Base-by-base conservation (phyloP, 305 asterid species). In the Fraxinus nigra region DNA sequence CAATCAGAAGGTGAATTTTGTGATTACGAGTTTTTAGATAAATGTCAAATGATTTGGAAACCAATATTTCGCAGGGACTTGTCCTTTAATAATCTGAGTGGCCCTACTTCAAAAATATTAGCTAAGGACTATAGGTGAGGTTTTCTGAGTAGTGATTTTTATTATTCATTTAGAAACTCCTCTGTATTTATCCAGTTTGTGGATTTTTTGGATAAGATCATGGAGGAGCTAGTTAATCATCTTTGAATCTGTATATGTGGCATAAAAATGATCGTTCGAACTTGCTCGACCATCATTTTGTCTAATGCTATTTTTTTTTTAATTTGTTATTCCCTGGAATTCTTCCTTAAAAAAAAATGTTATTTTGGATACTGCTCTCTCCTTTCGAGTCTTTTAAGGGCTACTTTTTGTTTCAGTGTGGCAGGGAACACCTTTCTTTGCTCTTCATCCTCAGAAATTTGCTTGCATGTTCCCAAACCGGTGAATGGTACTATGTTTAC, bases 51-150 rank as follows among this genome's bases (percentile, higher is more conserved):
- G 48, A 83, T 46, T 2, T 76, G 16, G 75, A 70, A 70, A 46
- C 35, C 75, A 70, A 11, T 80, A 11, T 89, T 83, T 76, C 87
- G 88, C 92, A 95, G 99, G 96, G 99, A 93, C 86, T 89, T 95
- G 75, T 95, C 99, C 3, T 89, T 87, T 85, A 95, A 95, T 88
- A 94, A 93, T 84, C 90, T 95, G 67, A 95, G 98, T 54, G 99
- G 99, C 22, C 91, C 97, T 1, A 86, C 91, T 2, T 97, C 98
- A 33, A 89, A 90, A 84, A 92, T 95, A 79, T 91, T 87, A 82
- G 97, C 98, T 54, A 93, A 92, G 84, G 98, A 91, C 83, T 95
- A 93, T 89, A 95, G 98, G 98, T 92, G 75, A 89, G 85, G 32
- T 79, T 22, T 80, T 78, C 75, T 79, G 59, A 51, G 6, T 34